Percentiles rank a stretch among this genome's conserved stretches.
Evolutionary conservation across 768 basidiomycete genomes (phyloP).

Genomic region (Infundibulicybe gibba): DNA sequence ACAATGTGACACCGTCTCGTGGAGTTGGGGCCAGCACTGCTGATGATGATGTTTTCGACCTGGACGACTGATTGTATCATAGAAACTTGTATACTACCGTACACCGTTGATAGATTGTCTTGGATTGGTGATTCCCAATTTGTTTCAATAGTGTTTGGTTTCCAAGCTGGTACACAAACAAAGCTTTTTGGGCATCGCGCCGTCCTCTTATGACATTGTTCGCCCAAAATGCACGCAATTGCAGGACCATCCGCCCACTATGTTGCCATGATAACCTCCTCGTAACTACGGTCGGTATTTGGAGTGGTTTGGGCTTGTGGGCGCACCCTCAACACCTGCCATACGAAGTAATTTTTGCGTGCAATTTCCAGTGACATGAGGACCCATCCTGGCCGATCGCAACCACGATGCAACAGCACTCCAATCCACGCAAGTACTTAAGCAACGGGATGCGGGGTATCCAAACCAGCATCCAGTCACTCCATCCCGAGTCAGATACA

Average conservation of each 20-base stretch:
- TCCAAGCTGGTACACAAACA: not conserved
- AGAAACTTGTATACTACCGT: not conserved
- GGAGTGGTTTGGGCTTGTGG: not conserved
- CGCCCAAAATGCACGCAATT: not conserved
- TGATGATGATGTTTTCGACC: constrained; percentile 58
- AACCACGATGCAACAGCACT: too few relatives aligned
- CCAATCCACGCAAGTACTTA: too few relatives aligned
- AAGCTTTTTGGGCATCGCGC: not conserved
- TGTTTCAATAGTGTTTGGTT: not conserved
- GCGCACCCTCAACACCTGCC: not conserved
- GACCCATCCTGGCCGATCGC: too few relatives aligned
- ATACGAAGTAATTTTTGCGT: not conserved
- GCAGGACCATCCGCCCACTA: not conserved
- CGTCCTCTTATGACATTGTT: too few relatives aligned
- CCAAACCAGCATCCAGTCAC: too few relatives aligned
- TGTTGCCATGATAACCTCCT: not conserved
- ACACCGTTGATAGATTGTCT: not conserved
- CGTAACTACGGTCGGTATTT: not conserved
- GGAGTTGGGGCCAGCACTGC: constrained; percentile 21
- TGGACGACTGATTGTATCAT: constrained; percentile 36
- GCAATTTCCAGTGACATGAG: too few relatives aligned
- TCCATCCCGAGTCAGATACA: not conserved
- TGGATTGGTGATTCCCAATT: too few relatives aligned
- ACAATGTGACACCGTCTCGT: constrained; percentile 29
- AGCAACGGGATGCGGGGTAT: too few relatives aligned